Percentiles rank a stretch among this genome's conserved stretches.
Conservation (phyloP, 345 rosid species). For the Citrus reticulata region DNA sequence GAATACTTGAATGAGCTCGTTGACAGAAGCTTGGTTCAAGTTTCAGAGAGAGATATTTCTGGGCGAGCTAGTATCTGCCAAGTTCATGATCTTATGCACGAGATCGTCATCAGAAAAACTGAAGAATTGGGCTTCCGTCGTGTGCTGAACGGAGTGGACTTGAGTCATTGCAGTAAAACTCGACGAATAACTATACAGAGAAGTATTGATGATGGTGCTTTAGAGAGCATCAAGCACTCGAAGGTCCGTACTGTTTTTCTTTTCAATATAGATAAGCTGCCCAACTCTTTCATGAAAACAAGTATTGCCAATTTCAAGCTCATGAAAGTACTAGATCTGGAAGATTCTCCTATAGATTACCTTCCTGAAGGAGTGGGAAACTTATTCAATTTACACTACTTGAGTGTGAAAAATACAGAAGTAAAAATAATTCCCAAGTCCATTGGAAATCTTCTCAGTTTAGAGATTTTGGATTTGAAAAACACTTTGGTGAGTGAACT, state of each 20-base stretch:
- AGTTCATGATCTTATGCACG: no score
- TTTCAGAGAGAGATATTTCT: no score
- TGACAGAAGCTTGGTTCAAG: no score
- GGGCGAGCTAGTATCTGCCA: no score
- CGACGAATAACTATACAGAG: no score
- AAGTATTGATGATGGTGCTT: no score
- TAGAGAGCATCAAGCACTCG: no score
- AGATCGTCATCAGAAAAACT: no score
- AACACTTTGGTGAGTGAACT: not conserved
- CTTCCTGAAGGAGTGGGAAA: not conserved
- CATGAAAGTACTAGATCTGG: not conserved
- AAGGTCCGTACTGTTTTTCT: not conserved
- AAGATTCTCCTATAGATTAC: not conserved
- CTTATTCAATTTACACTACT: not conserved
- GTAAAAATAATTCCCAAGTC: not conserved
- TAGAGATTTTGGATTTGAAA: not conserved
- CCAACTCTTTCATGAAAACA: not conserved
- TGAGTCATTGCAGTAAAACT: no score
- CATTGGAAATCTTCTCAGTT: not conserved
- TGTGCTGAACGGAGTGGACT: no score
- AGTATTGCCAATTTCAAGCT: not conserved
- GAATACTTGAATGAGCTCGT: no score
- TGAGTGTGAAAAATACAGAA: not conserved
- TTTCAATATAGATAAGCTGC: not conserved
- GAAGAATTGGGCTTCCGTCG: no score